phyloP scores from a whole-genome alignment of 2,329 filamentous ascomycete species.

The Graphium sp. region DNA sequence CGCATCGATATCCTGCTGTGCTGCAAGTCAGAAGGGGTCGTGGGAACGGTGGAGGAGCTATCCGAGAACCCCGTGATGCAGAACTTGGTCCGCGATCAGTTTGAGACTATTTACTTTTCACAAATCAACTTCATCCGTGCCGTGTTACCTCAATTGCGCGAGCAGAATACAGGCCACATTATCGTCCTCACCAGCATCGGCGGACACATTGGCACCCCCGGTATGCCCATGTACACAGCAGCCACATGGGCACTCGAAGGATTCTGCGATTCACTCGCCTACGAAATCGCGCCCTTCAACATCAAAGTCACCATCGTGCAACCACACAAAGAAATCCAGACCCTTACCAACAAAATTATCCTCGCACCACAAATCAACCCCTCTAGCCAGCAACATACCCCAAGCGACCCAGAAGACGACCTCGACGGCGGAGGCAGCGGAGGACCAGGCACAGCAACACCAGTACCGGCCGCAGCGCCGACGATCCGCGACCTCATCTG shows the following conservation, averaged over 20 bases:
- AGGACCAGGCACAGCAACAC: too few relatives aligned
- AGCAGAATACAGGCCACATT: constrained; percentile 73
- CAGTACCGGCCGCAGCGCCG: too few relatives aligned
- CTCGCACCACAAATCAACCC: constrained; percentile 62
- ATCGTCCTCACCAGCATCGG: constrained; percentile 81
- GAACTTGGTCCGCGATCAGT: constrained; percentile 75
- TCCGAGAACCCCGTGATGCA: constrained; percentile 55
- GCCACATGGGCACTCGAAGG: constrained; percentile 92
- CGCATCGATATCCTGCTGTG: constrained; percentile 81
- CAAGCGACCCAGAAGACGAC: constrained; percentile 44
- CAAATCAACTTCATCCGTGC: constrained; percentile 94
- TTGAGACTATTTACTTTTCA: constrained; percentile 88
- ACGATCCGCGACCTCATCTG: constrained; percentile 70
- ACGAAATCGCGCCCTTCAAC: constrained; percentile 94
- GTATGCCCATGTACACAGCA: constrained; percentile 79
- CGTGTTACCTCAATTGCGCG: constrained; percentile 60
- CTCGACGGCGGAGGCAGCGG: constrained; percentile 32
- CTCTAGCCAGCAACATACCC: too few relatives aligned
- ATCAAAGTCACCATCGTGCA: constrained; percentile 93
- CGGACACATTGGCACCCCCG: constrained; percentile 83
- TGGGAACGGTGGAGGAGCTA: constrained; percentile 85
- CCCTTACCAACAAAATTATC: constrained; percentile 72
- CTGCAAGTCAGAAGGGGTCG: constrained; percentile 72
- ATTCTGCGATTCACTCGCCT: constrained; percentile 87
- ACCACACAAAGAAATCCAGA: constrained; percentile 81